Conservation (phyloP, 257 asterid genomes). For the Forsythia viridissima region DNA sequence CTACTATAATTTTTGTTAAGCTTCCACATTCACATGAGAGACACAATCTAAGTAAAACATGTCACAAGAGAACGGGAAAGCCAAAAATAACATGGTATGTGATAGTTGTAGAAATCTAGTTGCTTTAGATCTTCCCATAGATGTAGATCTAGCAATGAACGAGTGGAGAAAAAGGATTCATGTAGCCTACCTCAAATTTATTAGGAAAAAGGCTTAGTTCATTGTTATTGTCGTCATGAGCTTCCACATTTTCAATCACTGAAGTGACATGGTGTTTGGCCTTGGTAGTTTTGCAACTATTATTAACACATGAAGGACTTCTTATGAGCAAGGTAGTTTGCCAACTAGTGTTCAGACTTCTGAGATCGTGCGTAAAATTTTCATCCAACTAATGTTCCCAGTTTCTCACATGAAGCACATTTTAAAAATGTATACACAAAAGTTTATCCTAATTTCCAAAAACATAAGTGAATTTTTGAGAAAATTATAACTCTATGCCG, state of each 20-base stretch:
- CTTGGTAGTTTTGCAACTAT: background rate
- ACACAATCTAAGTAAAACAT: too few species aligned
- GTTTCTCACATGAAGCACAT: background rate
- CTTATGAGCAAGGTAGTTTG: background rate
- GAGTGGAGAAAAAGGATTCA: background rate
- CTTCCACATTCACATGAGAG: too few species aligned
- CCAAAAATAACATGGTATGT: background rate
- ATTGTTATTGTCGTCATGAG: background rate
- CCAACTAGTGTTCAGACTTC: background rate
- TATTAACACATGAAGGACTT: too few species aligned
- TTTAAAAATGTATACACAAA: too few species aligned
- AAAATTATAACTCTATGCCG: background rate
- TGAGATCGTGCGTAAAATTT: background rate
- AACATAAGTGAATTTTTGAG: background rate
- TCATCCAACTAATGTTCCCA: background rate
- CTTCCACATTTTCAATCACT: background rate
- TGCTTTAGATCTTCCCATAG: background rate
- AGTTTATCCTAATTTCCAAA: background rate
- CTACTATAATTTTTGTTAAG: too few species aligned
- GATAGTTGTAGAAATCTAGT: background rate
- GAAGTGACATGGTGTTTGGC: background rate
- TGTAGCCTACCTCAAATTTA: background rate
- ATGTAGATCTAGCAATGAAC: background rate
- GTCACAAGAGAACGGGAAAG: background rate
- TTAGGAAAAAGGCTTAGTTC: background rate